Evolutionary conservation across 345 rosid species (phyloP).

Genomic region (Salix exigua): DNA sequence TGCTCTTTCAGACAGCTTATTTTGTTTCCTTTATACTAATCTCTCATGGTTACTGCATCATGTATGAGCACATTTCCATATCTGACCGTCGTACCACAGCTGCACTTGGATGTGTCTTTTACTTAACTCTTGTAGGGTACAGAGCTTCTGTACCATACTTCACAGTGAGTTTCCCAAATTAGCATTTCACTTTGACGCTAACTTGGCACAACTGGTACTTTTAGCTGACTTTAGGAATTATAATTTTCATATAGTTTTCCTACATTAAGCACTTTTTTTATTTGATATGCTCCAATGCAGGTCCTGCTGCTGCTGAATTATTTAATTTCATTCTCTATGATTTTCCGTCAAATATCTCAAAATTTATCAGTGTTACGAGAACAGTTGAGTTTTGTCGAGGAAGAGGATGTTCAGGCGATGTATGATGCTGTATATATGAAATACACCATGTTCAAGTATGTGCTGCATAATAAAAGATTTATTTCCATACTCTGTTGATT

Average conservation of each 20-base stretch:
- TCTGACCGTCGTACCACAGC: conserved; percentile 78
- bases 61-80: conserved; percentile 75
- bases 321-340: conserved; percentile 68
- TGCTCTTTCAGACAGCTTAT: conserved; percentile 86
- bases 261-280: conserved; percentile 4
- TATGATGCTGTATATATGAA: conserved; percentile 72
- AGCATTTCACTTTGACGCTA: neutral
- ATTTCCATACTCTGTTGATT: neutral
- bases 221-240: conserved; percentile 4
- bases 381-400: conserved; percentile 68
- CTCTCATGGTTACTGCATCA: conserved; percentile 90
- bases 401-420: conserved; percentile 80
- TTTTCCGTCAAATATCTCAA: conserved; percentile 77
- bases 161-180: conserved; percentile 48
- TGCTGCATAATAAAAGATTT: neutral
- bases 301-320: conserved; percentile 79
- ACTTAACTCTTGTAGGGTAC: conserved; percentile 88
- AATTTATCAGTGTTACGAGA: conserved; percentile 61
- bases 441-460: conserved; percentile 87
- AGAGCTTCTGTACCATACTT: conserved; percentile 90
- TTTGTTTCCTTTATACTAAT: conserved; percentile 84
- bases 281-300: conserved; percentile 34
- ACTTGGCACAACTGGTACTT: neutral
- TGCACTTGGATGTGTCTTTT: conserved; percentile 75
- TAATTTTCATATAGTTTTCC: neutral